These are phyloP conservation scores for Penicillium tannophilum DNA, from an alignment of 495 filamentous ascomycete species.

Conservation along the genomic window DNA sequence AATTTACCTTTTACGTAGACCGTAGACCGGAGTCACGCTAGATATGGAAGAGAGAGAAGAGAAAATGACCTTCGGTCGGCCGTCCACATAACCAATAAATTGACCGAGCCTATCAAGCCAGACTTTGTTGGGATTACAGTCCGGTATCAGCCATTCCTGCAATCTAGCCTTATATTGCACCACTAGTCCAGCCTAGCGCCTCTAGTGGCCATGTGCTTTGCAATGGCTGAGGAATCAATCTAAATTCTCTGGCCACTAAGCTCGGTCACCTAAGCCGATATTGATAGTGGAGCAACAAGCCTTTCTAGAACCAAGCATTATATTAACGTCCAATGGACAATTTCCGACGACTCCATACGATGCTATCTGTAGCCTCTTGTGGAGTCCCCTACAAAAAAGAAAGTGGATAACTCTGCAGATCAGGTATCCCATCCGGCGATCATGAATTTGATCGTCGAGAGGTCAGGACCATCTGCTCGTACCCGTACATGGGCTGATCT, in stretches of 20 bases:
- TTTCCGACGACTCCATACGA: constrained; percentile 5
- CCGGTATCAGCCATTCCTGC: background rate
- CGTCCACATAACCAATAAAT: background rate
- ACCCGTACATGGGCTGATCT: background rate
- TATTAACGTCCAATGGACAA: constrained; percentile 6
- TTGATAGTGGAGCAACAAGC: constrained; percentile 1
- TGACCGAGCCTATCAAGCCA: background rate
- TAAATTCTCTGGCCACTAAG: background rate
- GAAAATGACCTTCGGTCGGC: background rate
- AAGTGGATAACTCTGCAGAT: constrained; percentile 3
- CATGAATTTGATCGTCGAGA: constrained; percentile 6
- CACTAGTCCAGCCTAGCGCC: background rate
- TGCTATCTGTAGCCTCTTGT: background rate
- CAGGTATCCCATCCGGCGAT: constrained; percentile 8
- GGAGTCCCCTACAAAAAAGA: background rate
- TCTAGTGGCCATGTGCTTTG: background rate
- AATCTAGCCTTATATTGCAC: background rate
- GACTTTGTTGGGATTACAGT: background rate
- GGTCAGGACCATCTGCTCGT: constrained; percentile 2
- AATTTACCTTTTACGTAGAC: background rate
- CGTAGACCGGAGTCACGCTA: too few species aligned
- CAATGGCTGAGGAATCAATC: background rate
- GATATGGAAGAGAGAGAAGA: background rate
- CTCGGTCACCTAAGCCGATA: background rate
- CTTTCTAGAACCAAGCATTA: constrained; percentile 6